Base-by-base conservation (phyloP, 768 basidiomycete species). In the Russula sp. region DNA sequence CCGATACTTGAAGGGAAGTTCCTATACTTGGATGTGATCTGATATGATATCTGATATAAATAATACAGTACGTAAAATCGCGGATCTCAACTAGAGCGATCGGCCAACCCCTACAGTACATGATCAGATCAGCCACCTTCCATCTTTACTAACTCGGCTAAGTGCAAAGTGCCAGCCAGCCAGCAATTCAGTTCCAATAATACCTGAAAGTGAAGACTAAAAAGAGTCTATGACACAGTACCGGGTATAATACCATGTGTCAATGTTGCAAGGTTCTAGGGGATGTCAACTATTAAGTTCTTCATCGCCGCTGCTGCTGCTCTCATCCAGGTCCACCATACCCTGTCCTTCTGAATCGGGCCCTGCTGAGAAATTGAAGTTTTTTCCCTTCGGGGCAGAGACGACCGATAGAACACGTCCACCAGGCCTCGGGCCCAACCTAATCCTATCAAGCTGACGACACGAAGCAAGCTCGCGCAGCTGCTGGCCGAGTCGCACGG, bases 341-440 rank as follows among this genome's bases (percentile, higher is more conserved):
- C 20, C 46, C 9, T 48, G 22, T 48, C 22, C 46, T 13, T n/a
- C 42, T 20, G 20, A 10, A 20, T 44, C 18, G 1, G 7, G 42
- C 8, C 18, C 18, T n/a, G 20, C 20, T 8, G 22, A 22, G 22
- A 46, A 2, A 20, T 24, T 48, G 7, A 11, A 22, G n/a, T n/a
- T n/a, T 13, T 34, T 20, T 14, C 3, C 34, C 4, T 78, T 79
- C 4, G 53, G 8, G 71, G 72, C 44, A 76, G 77, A 18, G 74
- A 87, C 85, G 8, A 84, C 85, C 10, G 86, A 87, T n/a, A 81
- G 82, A 59, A 87, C 79, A 61, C 80, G 83, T 22, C 80, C 79
- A 11, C 90, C 88, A 20, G 86, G 85, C 56, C 82, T 76, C 5
- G 85, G 85, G 16, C 82, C 83, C n/a, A 92, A 80, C 13, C 76